phyloP scores from a whole-genome alignment of 129 eudicot genomes.

The Saussurea involucrata region DNA sequence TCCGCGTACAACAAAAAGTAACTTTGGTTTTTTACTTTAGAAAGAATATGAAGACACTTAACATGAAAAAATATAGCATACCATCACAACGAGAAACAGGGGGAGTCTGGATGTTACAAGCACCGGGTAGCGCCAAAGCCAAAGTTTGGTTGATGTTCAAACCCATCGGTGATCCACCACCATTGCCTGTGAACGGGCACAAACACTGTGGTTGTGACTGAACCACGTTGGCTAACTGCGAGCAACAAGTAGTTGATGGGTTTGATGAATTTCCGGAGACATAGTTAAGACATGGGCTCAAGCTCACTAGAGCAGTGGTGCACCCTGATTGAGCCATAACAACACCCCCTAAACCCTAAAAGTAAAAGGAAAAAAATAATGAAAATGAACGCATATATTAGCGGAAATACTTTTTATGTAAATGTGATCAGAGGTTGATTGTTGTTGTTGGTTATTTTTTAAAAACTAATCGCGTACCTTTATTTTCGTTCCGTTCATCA shows the following conservation, averaged over 20 bases:
- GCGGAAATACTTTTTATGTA: too few species aligned
- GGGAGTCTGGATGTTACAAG: slow-evolving; percentile 70
- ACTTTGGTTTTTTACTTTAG: neutral
- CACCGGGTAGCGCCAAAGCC: slow-evolving; percentile 59
- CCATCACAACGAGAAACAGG: slow-evolving; percentile 62
- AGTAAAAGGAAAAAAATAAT: too few species aligned
- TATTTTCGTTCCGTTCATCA: too few species aligned
- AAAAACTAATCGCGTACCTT: too few species aligned
- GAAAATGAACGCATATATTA: too few species aligned
- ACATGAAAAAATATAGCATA: too few species aligned
- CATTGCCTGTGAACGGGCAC: slow-evolving; percentile 49
- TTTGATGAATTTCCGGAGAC: slow-evolving; percentile 51
- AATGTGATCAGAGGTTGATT: too few species aligned
- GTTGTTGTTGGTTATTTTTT: too few species aligned
- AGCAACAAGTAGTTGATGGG: slow-evolving; percentile 51
- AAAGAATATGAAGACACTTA: neutral
- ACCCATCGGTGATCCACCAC: slow-evolving; percentile 41
- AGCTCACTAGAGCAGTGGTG: slow-evolving; percentile 34
- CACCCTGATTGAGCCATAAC: slow-evolving; percentile 53
- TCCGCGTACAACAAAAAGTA: neutral
- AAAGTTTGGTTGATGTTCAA: slow-evolving; percentile 61
- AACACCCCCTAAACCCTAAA: slow-evolving; percentile 25
- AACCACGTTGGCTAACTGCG: slow-evolving; percentile 43
- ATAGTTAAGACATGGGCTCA: slow-evolving; percentile 43
- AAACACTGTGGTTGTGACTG: slow-evolving; percentile 56